Conservation (phyloP, 768 basidiomycete genomes). For the Nidularia sp. region DNA sequence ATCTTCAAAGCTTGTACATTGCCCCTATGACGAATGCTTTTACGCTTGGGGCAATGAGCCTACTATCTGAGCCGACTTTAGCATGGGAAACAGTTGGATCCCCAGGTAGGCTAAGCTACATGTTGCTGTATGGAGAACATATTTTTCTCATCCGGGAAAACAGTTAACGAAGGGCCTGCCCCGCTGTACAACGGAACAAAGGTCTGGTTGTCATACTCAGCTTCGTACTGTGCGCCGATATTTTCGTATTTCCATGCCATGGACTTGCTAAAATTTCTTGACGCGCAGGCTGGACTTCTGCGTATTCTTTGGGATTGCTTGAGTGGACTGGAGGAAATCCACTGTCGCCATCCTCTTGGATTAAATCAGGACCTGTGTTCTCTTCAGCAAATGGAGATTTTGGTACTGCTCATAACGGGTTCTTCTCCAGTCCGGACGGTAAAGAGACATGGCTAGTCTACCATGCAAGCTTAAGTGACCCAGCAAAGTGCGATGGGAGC, state of each 20-base stretch:
- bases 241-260: not conserved
- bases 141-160: not conserved
- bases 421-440: slow-evolving; percentile 3
- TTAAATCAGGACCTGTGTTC: slow-evolving; percentile 5
- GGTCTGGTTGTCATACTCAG: slow-evolving; percentile 4
- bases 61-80: slow-evolving; percentile 6
- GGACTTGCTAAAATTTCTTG: not conserved
- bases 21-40: slow-evolving; percentile 5
- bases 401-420: slow-evolving; percentile 1
- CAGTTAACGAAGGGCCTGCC: slow-evolving; percentile 5
- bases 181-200: slow-evolving; percentile 4
- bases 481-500: slow-evolving; percentile 3
- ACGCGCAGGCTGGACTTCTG: not conserved
- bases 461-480: slow-evolving; percentile 2
- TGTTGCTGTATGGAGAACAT: not conserved
- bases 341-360: slow-evolving; percentile 2
- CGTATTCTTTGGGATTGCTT: not conserved
- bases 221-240: slow-evolving; percentile 2
- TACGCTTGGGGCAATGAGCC: not conserved
- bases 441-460: slow-evolving; percentile 1
- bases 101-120: not conserved
- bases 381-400: slow-evolving; percentile 3
- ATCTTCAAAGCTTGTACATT: not conserved
- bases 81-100: slow-evolving; percentile 5
- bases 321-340: slow-evolving; percentile 3